A percentile compares a stretch with the other conserved stretches of the same genome.
phyloP scores from a whole-genome alignment of 352 stramenopile species.

The Globisporangium sylvaticum region DNA sequence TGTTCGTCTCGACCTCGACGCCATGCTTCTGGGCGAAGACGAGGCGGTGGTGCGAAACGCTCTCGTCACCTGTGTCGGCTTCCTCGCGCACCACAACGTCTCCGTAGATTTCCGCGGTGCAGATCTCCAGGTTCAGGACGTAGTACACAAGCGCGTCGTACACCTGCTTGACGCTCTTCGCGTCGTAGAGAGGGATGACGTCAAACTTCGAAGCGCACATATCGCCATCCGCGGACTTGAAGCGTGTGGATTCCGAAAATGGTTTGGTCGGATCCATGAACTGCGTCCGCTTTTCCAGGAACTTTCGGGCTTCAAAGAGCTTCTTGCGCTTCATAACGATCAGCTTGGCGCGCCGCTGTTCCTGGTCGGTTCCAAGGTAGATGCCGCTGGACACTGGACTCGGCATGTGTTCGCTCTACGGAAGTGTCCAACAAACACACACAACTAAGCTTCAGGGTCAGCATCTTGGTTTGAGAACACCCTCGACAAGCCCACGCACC shows the following conservation, averaged over 20 bases:
- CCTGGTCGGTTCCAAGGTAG: background rate
- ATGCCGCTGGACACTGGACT: background rate
- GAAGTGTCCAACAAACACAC: background rate
- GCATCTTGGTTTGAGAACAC: too few relatives aligned
- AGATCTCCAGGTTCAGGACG: slow-evolving; percentile 3
- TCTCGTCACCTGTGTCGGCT: background rate
- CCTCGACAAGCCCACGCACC: background rate
- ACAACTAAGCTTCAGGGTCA: too few relatives aligned
- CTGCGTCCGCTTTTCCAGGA: background rate
- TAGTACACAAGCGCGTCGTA: slow-evolving; percentile 4
- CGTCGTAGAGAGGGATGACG: background rate
- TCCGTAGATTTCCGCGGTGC: background rate
- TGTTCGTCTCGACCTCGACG: slow-evolving; percentile 1
- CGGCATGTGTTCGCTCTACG: background rate
- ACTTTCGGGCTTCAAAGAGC: background rate
- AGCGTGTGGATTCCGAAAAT: background rate
- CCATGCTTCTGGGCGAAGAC: background rate
- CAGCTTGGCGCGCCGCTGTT: background rate
- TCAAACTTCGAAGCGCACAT: background rate
- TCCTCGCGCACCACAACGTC: slow-evolving; percentile 2
- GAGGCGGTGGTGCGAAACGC: background rate
- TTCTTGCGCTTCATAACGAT: slow-evolving; percentile 1
- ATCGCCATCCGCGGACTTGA: background rate
- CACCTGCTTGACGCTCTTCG: slow-evolving; percentile 9
- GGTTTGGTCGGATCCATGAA: background rate